Conservation (phyloP, 768 basidiomycete genomes). For the Gyrodon lividus region DNA sequence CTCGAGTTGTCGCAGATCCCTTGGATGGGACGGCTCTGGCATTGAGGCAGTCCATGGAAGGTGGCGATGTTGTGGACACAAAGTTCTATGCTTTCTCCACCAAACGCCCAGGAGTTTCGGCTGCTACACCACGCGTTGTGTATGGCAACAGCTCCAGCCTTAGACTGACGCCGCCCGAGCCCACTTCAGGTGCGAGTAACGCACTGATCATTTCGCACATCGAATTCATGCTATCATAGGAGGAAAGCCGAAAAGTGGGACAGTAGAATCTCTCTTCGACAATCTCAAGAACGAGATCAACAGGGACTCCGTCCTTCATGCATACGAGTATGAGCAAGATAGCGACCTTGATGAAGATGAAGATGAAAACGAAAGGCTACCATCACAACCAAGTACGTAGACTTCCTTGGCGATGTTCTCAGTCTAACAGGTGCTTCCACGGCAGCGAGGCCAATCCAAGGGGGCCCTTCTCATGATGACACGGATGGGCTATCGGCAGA, state of each 20-base stretch:
- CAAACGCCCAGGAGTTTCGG: slow-evolving; percentile 8
- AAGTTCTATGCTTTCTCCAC: slow-evolving; percentile 30
- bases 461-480: neutral
- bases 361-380: neutral
- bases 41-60: slow-evolving; percentile 22
- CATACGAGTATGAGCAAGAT: slow-evolving; percentile 28
- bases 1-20: slow-evolving; percentile 10
- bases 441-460: neutral
- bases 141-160: slow-evolving; percentile 24
- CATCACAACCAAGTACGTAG: slow-evolving; percentile 3
- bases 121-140: slow-evolving; percentile 22
- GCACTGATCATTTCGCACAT: neutral
- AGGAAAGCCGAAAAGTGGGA: slow-evolving; percentile 1
- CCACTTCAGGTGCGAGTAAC: slow-evolving; percentile 7
- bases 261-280: slow-evolving; percentile 16
- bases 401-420: neutral
- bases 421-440: neutral
- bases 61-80: slow-evolving; percentile 28
- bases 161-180: slow-evolving; percentile 16
- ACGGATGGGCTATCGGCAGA: neutral
- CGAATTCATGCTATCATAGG: slow-evolving; percentile 7
- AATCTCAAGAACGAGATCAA: slow-evolving; percentile 22
- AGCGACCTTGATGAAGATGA: slow-evolving; percentile 32
- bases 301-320: slow-evolving; percentile 21
- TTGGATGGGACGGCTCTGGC: slow-evolving; percentile 17